A percentile compares a stretch with the other conserved stretches of the same genome.
Conservation (phyloP, 306 rosid species). For the Clitoria ternatea region DNA sequence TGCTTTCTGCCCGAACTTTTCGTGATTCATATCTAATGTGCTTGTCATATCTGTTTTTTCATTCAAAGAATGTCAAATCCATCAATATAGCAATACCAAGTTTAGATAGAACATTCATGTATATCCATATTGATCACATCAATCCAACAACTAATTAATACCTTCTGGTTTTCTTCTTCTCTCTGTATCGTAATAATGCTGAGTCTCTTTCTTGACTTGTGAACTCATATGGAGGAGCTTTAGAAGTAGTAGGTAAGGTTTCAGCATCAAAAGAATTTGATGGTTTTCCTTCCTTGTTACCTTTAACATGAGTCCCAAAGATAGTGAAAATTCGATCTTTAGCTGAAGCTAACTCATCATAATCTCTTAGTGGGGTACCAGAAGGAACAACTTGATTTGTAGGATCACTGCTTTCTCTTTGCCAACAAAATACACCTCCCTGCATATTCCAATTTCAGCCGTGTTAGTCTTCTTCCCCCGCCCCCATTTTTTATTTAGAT, state of each 20-base stretch:
- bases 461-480: background rate
- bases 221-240: background rate
- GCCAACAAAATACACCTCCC: constrained; percentile 30
- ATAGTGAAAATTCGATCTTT: background rate
- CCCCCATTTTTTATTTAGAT: too few relatives aligned
- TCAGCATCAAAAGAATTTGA: background rate
- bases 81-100: background rate
- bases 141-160: background rate
- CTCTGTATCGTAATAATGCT: constrained; percentile 10
- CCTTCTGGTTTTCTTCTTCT: constrained; percentile 8
- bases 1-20: constrained; percentile 7
- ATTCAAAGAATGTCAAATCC: background rate
- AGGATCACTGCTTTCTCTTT: constrained; percentile 23
- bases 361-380: background rate
- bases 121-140: background rate
- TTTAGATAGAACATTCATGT: background rate
- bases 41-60: constrained; percentile 1
- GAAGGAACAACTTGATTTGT: constrained; percentile 30
- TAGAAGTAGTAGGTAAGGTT: background rate
- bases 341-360: background rate
- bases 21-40: constrained; percentile 13
- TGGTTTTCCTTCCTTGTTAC: background rate
- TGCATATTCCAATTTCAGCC: background rate
- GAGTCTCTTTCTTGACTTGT: constrained; percentile 9
- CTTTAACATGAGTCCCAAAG: background rate